A percentile compares a stretch with the other conserved stretches of the same genome.
Evolutionary conservation across 2,329 filamentous ascomycete species (phyloP).

Genomic region (Aspergillus ochraceus): DNA sequence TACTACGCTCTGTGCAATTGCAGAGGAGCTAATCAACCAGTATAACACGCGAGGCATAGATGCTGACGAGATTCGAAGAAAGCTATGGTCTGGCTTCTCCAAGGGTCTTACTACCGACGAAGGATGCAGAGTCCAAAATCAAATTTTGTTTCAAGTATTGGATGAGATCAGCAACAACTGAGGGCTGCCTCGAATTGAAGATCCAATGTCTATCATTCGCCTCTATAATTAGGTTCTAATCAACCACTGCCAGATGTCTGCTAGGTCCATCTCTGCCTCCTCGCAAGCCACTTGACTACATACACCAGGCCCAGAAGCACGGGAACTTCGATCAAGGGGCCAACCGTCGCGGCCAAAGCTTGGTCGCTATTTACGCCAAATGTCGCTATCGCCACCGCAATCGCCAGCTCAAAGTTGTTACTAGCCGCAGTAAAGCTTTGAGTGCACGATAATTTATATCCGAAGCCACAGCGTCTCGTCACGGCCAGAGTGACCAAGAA

Average conservation of each 20-base stretch:
- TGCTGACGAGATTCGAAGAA: slow-evolving; percentile 35
- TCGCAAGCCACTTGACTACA: slow-evolving; percentile 52
- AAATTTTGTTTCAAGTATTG: slow-evolving; percentile 44
- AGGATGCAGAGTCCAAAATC: slow-evolving; percentile 41
- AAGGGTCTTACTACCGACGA: slow-evolving; percentile 25
- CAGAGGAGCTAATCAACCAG: slow-evolving; percentile 38
- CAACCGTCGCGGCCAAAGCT: slow-evolving; percentile 78
- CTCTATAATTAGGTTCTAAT: neutral
- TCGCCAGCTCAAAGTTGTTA: slow-evolving; percentile 91
- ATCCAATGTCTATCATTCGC: neutral
- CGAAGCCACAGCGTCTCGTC: slow-evolving; percentile 67
- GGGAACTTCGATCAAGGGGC: slow-evolving; percentile 82
- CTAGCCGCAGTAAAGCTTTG: slow-evolving; percentile 88
- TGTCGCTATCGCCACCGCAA: slow-evolving; percentile 80
- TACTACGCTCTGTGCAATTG: slow-evolving; percentile 40
- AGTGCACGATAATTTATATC: slow-evolving; percentile 68
- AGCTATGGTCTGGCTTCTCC: slow-evolving; percentile 36
- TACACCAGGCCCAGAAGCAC: slow-evolving; percentile 78
- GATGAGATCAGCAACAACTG: slow-evolving; percentile 38
- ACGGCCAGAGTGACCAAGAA: slow-evolving; percentile 69
- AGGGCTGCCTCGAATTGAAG: neutral
- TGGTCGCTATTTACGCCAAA: slow-evolving; percentile 78
- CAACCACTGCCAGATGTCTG: too few species aligned
- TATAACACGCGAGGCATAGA: slow-evolving; percentile 39
- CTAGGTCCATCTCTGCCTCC: slow-evolving; percentile 24